Base-by-base conservation (phyloP, 805 yeast species). In the Millerozyma acaciae region DNA sequence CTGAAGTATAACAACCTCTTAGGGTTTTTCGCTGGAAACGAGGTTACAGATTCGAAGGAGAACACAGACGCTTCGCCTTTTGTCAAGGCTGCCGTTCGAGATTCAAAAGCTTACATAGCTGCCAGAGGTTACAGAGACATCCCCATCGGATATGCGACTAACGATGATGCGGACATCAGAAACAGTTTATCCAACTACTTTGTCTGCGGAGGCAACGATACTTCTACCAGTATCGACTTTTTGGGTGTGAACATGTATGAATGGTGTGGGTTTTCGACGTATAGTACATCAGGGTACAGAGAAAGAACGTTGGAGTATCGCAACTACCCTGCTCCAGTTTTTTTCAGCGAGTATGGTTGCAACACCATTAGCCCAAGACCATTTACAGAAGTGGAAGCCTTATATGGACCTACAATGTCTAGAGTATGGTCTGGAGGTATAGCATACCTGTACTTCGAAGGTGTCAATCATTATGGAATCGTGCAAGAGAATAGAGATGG, bases 11-110 rank as follows among this genome's bases (percentile, higher is more conserved):
- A 48, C 26, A 66, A 66, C 37, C 32, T 61, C 12, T 40, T 64
- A 27, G 72, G 71, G 4, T 60, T 64, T 37, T 47, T 65, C 31
- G 67, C 64, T 5, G 72, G 70, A 3, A 62, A 64, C 41, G 70
- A 65, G 47, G 70, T 65, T 10, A 41, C 64, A 17, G 59, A 55
- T 31, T 44, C 56, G 8, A 42, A 40, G 13, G 40, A 30, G 5
- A 59, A 51, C 32, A 43, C 57, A 5, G 49, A 50, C 23, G 52
- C 64, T 1, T 49, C 64, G 12, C 59, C 65, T 1, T 62, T 53
- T 43, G 65, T 62, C 10, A 55, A 53, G 34, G 68, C 67, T 3
- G 55, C 68, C 6, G 51, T 60, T 5, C 40, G 68, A 26, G 69
- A 63, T 35, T 35, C 45, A 18, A 61, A 59, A 37, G 21, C 26